phyloP scores from a whole-genome alignment of 345 rosid species.

The Cardamine occulta region DNA sequence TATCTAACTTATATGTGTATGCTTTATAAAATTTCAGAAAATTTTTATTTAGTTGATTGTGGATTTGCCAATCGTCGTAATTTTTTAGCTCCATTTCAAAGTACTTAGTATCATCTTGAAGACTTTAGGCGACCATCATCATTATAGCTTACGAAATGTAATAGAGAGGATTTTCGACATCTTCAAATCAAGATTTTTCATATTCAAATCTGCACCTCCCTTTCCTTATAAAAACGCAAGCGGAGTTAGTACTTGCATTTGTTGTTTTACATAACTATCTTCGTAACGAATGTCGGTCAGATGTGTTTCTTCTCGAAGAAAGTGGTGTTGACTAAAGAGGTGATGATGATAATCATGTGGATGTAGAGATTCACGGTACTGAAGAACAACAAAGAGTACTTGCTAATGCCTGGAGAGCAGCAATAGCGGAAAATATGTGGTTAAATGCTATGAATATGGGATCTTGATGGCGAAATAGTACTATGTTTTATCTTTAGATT shows the following conservation, averaged over 20 bases:
- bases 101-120: background rate
- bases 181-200: background rate
- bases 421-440: background rate
- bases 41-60: background rate
- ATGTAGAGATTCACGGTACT: background rate
- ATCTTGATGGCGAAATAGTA: background rate
- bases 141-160: background rate
- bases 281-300: background rate
- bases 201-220: background rate
- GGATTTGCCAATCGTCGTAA: constrained; percentile 13
- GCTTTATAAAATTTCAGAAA: background rate
- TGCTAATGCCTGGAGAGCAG: background rate
- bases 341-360: background rate
- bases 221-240: background rate
- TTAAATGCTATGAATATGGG: background rate
- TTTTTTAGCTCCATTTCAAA: constrained; percentile 5
- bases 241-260: background rate
- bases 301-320: background rate
- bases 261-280: constrained; percentile 11
- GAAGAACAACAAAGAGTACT: constrained; percentile 10
- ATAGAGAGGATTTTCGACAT: background rate
- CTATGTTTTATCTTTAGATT: no score
- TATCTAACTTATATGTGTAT: background rate
- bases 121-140: background rate
- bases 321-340: background rate